Conservation (phyloP, 2,329 filamentous ascomycete genomes). For the Sclerotiophoma versabilis region DNA sequence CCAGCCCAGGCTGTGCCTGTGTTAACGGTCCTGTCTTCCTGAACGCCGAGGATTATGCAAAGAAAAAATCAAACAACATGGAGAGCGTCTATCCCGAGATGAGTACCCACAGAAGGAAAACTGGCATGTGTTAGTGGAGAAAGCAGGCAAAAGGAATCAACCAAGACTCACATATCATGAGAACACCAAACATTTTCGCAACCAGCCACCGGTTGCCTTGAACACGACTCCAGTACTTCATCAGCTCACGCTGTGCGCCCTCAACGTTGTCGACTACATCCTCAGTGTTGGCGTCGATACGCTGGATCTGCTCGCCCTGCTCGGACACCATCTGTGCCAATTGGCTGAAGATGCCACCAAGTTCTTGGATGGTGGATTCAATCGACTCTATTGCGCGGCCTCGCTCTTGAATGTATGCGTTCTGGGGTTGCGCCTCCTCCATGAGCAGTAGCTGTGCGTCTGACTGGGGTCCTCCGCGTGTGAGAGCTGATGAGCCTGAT, state of each 20-base stretch:
- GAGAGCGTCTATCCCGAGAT: constrained; percentile 60
- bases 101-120: constrained; percentile 69
- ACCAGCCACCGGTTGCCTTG: constrained; percentile 96
- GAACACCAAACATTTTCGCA: constrained; percentile 81
- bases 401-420: constrained; percentile 89
- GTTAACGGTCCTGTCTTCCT: constrained; percentile 22
- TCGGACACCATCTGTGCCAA: constrained; percentile 96
- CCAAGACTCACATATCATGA: constrained; percentile 79
- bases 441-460: constrained; percentile 86
- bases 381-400: constrained; percentile 97
- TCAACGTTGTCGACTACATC: constrained; percentile 99
- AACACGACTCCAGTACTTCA: constrained; percentile 96
- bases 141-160: not conserved
- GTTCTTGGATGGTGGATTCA: constrained; percentile 90
- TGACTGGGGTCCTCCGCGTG: constrained; percentile 63
- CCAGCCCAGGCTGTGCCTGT: constrained; percentile 12
- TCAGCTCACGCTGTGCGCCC: constrained; percentile 89
- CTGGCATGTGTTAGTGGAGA: constrained; percentile 13
- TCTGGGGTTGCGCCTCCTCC: constrained; percentile 87
- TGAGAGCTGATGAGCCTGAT: constrained; percentile 54
- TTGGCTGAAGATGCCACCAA: constrained; percentile 92
- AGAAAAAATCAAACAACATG: constrained; percentile 13
- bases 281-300: constrained; percentile 96
- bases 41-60: constrained; percentile 30
- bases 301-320: constrained; percentile 96